Percentiles rank a stretch among this genome's conserved stretches.
phyloP scores from a whole-genome alignment of 2,329 filamentous ascomycete genomes.

The Calonectria henricotiae region DNA sequence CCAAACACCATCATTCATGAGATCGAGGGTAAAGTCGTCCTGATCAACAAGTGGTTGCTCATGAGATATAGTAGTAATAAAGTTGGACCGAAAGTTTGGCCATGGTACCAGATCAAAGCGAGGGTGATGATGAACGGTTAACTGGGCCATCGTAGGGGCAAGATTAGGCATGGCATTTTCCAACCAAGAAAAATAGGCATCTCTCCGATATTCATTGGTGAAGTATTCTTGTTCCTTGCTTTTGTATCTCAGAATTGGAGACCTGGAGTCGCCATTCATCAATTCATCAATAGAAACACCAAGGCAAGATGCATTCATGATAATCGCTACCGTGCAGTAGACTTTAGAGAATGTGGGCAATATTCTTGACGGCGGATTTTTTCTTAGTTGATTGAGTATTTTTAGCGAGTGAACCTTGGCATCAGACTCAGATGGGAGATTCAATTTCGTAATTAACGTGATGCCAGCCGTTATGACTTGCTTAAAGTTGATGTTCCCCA shows the following conservation, averaged over 20 bases:
- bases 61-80: background rate
- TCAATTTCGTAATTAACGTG: background rate
- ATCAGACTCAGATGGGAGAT: background rate
- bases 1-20: slow-evolving; percentile 2
- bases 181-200: background rate
- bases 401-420: background rate
- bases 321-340: background rate
- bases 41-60: background rate
- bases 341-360: background rate
- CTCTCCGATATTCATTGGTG: background rate
- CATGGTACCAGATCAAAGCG: background rate
- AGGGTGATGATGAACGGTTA: background rate
- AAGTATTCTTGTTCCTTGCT: background rate
- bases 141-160: background rate
- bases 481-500: slow-evolving; percentile 1
- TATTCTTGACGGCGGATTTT: background rate
- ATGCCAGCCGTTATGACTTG: background rate
- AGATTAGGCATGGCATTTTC: slow-evolving; percentile 4
- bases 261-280: background rate
- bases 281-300: slow-evolving; percentile 1
- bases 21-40: background rate
- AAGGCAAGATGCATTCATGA: background rate
- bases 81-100: slow-evolving; percentile 3
- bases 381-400: background rate
- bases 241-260: background rate